Evolutionary conservation across 169 alveolate species (phyloP), one percentile per base, ranked within the genome.

Genomic region (Perkinsus marinus): DNA sequence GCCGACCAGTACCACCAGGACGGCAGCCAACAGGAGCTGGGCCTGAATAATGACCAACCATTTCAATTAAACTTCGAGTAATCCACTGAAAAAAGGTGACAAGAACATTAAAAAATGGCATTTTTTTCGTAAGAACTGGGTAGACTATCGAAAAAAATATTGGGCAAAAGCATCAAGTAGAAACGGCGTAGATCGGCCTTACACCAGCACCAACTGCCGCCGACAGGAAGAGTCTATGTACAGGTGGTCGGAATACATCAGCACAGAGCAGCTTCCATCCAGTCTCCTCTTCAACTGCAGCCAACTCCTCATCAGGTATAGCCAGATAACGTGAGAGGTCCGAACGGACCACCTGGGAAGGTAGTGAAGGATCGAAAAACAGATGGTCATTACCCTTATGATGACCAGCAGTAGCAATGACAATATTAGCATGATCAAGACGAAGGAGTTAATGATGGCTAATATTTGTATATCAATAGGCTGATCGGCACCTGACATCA

Each of bases 181-280:
- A n/a, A n/a, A n/a, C n/a, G n/a, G n/a, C n/a, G n/a, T n/a, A n/a
- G n/a, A n/a, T n/a, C n/a, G n/a, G n/a, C 16, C 41, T n/a, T 10
- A 68, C 90, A 30, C 93, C 93, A 39, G 91, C 39, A 16, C 93
- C 93, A 37, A 91, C 90, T 57, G 89, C 41, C 13, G 68, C 93
- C 13, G 90, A 68, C 30, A 91, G 89, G 39, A 68, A 39, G 41
- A 47, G 41, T 36, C 93, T 90, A 39, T 92, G 93, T 7, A 57
- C 90, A 2, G n/a, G n/a, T n/a, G 93, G 57, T 10, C 93, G 22
- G 43, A 92, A 92, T 39, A 92, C 93, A 39, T 92, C 93, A 10
- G 93, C 93, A 38, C 89, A 91, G 39, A 92, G 90, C 47, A 92
- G 92, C 46, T 92, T 92, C 93, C 93, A 92, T 0, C 93, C 93